These are phyloP conservation scores for Neurospora hispaniola DNA, from an alignment of 495 filamentous ascomycete genomes.

Conservation along the genomic window DNA sequence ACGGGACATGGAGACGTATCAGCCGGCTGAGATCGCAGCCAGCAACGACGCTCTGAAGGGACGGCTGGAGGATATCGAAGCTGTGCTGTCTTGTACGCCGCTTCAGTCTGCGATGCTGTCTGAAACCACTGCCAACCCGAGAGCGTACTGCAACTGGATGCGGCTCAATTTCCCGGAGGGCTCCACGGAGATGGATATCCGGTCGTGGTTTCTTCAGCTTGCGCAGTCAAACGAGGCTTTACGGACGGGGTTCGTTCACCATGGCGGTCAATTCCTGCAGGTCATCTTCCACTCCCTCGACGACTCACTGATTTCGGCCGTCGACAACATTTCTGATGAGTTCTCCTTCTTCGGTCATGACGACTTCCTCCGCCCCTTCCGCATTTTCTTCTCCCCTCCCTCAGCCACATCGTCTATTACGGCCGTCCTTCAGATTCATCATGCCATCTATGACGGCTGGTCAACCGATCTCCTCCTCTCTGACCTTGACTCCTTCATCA, in stretches of 20 bases:
- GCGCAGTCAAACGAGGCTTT: slow-evolving; percentile 52
- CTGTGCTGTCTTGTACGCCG: slow-evolving; percentile 52
- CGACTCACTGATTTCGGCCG: slow-evolving; percentile 26
- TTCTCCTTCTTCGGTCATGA: slow-evolving; percentile 13
- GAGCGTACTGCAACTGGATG: slow-evolving; percentile 66
- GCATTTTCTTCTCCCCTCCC: slow-evolving; percentile 34
- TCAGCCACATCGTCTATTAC: slow-evolving; percentile 7
- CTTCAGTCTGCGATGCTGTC: slow-evolving; percentile 69
- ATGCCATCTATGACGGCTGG: slow-evolving; percentile 80
- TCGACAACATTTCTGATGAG: slow-evolving; percentile 15
- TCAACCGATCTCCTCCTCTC: slow-evolving; percentile 59
- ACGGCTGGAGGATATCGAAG: slow-evolving; percentile 29
- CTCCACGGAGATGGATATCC: slow-evolving; percentile 21
- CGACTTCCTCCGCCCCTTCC: slow-evolving; percentile 48
- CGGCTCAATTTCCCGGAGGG: slow-evolving; percentile 41
- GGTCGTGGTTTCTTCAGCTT: slow-evolving; percentile 35
- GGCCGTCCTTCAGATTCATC: slow-evolving; percentile 51
- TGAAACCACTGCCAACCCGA: slow-evolving; percentile 45
- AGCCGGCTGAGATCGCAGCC: neutral
- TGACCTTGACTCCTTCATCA: slow-evolving; percentile 44
- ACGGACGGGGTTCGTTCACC: slow-evolving; percentile 54
- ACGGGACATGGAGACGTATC: neutral
- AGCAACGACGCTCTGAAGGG: slow-evolving; percentile 2
- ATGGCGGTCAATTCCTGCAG: slow-evolving; percentile 44
- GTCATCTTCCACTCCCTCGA: slow-evolving; percentile 47